A percentile compares a stretch with the other conserved stretches of the same genome.
Evolutionary conservation across 192 early-diverging fungal genomes (phyloP).

Genomic region (Haplosporangium gracile): DNA sequence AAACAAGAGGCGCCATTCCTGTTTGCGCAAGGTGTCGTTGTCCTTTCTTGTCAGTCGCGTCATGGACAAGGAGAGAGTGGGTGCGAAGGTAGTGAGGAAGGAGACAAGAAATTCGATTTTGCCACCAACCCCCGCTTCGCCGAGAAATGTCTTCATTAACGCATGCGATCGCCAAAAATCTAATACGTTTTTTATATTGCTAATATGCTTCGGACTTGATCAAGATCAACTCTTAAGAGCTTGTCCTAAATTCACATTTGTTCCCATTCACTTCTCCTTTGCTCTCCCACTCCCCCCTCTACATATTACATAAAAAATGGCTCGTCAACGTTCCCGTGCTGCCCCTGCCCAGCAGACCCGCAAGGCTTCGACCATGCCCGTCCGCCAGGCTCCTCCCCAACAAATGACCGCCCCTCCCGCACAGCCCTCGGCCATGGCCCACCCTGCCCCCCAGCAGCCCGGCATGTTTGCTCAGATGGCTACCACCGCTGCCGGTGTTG

Average conservation of each 20-base stretch:
- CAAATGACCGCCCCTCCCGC: conserved; percentile 55
- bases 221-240: background rate
- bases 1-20: conserved; percentile 40
- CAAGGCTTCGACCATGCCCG: conserved; percentile 68
- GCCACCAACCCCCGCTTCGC: conserved; percentile 1
- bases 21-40: conserved; percentile 35
- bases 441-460: conserved; percentile 76
- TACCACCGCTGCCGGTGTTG: conserved; percentile 90
- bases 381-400: conserved; percentile 61
- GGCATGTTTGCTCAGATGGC: conserved; percentile 90
- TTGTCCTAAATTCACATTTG: background rate
- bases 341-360: conserved; percentile 65
- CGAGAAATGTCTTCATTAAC: background rate
- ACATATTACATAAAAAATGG: conserved; percentile 19
- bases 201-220: conserved; percentile 1
- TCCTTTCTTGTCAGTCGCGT: conserved; percentile 26
- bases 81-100: background rate
- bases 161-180: background rate
- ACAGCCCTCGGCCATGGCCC: conserved; percentile 67
- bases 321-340: conserved; percentile 61
- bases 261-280: background rate
- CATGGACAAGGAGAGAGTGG: conserved; percentile 5
- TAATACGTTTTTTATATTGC: background rate
- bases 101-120: background rate
- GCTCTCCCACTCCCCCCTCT: background rate